phyloP scores from a whole-genome alignment of 2,329 filamentous ascomycete species.

The Penicillium sp. region DNA sequence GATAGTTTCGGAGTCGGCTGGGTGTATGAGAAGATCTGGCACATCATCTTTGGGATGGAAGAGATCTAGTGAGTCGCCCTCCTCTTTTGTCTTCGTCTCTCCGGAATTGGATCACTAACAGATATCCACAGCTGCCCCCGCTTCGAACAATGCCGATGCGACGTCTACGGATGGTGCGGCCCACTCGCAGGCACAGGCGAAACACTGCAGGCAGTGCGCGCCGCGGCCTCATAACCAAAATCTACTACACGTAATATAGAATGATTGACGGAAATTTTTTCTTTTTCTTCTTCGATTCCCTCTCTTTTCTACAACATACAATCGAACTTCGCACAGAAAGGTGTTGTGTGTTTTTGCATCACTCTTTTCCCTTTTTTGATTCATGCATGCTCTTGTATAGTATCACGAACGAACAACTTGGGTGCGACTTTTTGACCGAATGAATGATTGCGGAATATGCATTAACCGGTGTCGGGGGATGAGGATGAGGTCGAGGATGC shows the following conservation, averaged over 20 bases:
- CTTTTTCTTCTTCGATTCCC: background rate
- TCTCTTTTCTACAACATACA: background rate
- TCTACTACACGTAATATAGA: conserved; percentile 12
- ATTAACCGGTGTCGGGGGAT: conserved; percentile 12
- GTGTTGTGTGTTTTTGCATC: background rate
- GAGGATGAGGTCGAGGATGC: background rate
- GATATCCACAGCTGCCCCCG: conserved; percentile 30
- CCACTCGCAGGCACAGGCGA: conserved; percentile 33
- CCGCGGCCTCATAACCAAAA: conserved; percentile 11
- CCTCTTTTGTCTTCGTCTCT: background rate
- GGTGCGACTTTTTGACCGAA: background rate
- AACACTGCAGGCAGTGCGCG: conserved; percentile 32
- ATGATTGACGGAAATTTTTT: conserved; percentile 11
- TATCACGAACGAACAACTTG: background rate
- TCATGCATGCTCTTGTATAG: background rate
- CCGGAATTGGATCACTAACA: background rate
- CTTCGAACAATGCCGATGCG: conserved; percentile 37
- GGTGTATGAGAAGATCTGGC: conserved; percentile 41
- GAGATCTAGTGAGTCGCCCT: conserved; percentile 29
- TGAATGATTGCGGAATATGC: background rate
- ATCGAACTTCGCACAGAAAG: background rate
- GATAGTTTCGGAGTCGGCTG: conserved; percentile 37
- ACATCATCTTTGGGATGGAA: conserved; percentile 38
- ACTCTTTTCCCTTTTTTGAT: background rate
- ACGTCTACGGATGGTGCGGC: conserved; percentile 38